These are phyloP conservation scores for Ogataea allantospora DNA, from an alignment of 805 yeast species.

Conservation along the genomic window DNA sequence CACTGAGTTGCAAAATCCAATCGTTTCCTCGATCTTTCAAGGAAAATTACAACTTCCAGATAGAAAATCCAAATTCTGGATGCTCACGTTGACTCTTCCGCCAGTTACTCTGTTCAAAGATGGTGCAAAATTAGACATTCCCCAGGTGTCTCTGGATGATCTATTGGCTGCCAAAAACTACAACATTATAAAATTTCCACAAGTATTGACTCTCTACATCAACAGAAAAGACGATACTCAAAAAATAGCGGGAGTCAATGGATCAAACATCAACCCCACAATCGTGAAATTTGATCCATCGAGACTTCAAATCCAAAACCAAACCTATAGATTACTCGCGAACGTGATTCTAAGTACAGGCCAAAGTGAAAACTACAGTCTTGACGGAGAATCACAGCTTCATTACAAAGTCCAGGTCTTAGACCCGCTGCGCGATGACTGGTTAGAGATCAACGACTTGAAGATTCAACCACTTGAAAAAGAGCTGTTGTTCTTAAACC, in stretches of 20 bases:
- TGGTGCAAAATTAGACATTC: slow-evolving; percentile 42
- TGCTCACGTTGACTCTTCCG: slow-evolving; percentile 60
- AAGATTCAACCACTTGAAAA: slow-evolving; percentile 45
- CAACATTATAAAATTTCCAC: slow-evolving; percentile 46
- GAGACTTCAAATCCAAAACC: slow-evolving; percentile 27
- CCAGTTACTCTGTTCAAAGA: slow-evolving; percentile 53
- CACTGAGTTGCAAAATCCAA: slow-evolving; percentile 21
- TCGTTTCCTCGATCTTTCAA: slow-evolving; percentile 43
- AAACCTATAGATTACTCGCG: slow-evolving; percentile 43
- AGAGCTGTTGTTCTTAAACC: slow-evolving; percentile 61
- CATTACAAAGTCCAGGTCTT: slow-evolving; percentile 51
- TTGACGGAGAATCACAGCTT: slow-evolving; percentile 6
- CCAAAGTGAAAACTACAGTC: slow-evolving; percentile 21
- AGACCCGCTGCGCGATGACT: slow-evolving; percentile 40
- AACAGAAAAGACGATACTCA: slow-evolving; percentile 48
- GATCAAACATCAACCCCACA: slow-evolving; percentile 53
- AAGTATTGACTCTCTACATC: slow-evolving; percentile 52
- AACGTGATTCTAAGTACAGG: slow-evolving; percentile 41
- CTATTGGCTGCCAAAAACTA: slow-evolving; percentile 46
- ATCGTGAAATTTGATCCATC: slow-evolving; percentile 57
- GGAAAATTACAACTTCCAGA: slow-evolving; percentile 43
- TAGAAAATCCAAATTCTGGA: slow-evolving; percentile 44
- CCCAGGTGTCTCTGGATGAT: slow-evolving; percentile 47
- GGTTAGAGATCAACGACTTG: slow-evolving; percentile 62
- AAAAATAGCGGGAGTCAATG: slow-evolving; percentile 29